Evolutionary conservation across 163 green algal genomes (phyloP), one percentile per base, ranked within the genome.

Genomic region (Chlamydomonas reinhardtii): DNA sequence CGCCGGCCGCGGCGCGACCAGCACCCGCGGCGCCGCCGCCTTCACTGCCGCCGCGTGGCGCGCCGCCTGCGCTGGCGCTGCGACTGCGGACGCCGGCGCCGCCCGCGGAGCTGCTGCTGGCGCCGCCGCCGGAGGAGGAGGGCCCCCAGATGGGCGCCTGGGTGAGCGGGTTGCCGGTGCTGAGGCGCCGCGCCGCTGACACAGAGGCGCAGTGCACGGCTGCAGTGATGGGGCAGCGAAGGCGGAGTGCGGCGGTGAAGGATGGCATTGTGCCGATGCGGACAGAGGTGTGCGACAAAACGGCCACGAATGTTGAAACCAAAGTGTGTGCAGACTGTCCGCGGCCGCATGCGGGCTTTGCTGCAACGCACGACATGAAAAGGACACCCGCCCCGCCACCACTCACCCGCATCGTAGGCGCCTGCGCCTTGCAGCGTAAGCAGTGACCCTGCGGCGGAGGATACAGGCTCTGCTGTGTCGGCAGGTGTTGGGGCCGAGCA

Each of bases 171-270:
- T 32, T 73, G 25, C 70, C 80, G 8, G 56, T 66, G 70, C 70
- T 86, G 70, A 86, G 79, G 74, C 95, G 92, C 11, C 95, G 92
- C 11, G 95, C 95, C 29, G 96, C 96, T 19, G 94, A 97, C 4
- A 98, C 93, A 8, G 92, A 95, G 20, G 96, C 96, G 74, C 96
- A 98, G 91, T 98, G 95, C 64, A 98, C 95, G 9, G 96, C 96
- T 24, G 43, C 43, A 54, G 43, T 54, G 43, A 11, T 6, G 11
- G 43, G 43, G 43, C 6, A 16, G 43, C 11, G 43, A 54, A 11
- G 43, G 43, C 43, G 11, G 8, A 11, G 11, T 16, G 43, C 43
- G 43, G 43, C 43, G 43, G 43, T 11, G 43, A 11, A 54, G 43
- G 11, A 54, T 54, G 6, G 6, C 43, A 54, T 6, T 54, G 11